A percentile compares a stretch with the other conserved stretches of the same genome.
Evolutionary conservation across 2,329 filamentous ascomycete genomes (phyloP).

Genomic region (Epichloe baconii): DNA sequence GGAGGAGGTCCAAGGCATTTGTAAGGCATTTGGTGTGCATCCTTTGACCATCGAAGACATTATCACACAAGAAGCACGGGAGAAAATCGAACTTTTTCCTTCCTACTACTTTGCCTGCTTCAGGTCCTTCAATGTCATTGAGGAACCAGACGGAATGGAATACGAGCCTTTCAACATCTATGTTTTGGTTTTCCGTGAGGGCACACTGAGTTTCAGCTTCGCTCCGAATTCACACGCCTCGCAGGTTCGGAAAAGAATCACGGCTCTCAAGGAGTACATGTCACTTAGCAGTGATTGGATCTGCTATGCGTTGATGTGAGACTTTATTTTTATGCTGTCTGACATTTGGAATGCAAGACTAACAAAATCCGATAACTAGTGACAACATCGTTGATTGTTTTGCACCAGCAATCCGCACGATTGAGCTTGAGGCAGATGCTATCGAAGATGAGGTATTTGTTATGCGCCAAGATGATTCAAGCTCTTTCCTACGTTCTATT

Average conservation of each 20-base stretch:
- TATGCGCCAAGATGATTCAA: constrained; percentile 79
- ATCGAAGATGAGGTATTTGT: constrained; percentile 96
- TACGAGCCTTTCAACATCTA: constrained; percentile 95
- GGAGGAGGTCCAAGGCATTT: constrained; percentile 77
- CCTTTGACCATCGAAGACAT: constrained; percentile 95
- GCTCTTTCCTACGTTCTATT: constrained; percentile 74
- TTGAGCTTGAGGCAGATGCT: constrained; percentile 77
- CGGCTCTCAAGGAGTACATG: constrained; percentile 86
- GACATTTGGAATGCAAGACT: neutral
- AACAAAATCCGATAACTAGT: constrained; percentile 25
- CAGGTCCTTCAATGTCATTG: constrained; percentile 72
- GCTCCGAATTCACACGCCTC: constrained; percentile 73
- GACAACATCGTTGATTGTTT: constrained; percentile 98
- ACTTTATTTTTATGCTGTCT: constrained; percentile 5
- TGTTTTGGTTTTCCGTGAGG: constrained; percentile 91
- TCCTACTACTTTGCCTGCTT: constrained; percentile 98
- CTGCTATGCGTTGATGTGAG: constrained; percentile 92
- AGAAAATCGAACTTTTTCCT: constrained; percentile 96
- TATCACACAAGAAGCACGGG: constrained; percentile 82
- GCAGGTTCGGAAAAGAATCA: constrained; percentile 83
- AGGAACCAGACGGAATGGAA: constrained; percentile 68
- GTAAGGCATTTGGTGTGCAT: constrained; percentile 90
- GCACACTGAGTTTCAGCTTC: constrained; percentile 90
- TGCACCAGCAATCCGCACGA: constrained; percentile 73
- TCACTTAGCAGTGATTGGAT: constrained; percentile 96